Evolutionary conservation across 1,284 basidiomycete species (phyloP).

Genomic region (Moesziomyces antarcticus): DNA sequence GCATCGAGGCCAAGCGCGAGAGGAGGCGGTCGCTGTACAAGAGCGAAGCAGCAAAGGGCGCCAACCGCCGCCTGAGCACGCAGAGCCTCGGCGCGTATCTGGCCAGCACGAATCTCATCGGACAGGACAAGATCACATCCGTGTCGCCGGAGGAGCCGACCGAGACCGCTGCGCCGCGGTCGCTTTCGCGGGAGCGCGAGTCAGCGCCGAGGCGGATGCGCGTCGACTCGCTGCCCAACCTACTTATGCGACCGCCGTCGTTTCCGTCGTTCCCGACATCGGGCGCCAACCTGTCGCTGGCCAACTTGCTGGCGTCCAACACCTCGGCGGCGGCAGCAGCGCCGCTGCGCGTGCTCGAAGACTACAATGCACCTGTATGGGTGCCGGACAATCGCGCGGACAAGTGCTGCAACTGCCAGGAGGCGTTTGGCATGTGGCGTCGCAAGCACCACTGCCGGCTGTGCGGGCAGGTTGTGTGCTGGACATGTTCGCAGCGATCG

Average conservation of each 20-base stretch:
- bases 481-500: conserved; percentile 72
- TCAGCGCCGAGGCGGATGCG: conserved; percentile 20
- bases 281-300: conserved; percentile 32
- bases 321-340: conserved; percentile 12
- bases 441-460: conserved; percentile 89
- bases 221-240: conserved; percentile 38
- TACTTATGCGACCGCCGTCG: conserved; percentile 43
- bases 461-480: conserved; percentile 88
- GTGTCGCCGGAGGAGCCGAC: conserved; percentile 8
- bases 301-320: conserved; percentile 32
- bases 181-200: conserved; percentile 18
- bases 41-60: conserved; percentile 26
- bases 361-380: conserved; percentile 92
- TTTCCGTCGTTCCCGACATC: conserved; percentile 34
- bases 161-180: conserved; percentile 9
- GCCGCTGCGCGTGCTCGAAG: conserved; percentile 73
- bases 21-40: conserved; percentile 34
- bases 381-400: conserved; percentile 84
- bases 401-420: conserved; percentile 83
- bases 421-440: conserved; percentile 81
- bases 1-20: conserved; percentile 58
- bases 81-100: conserved; percentile 51
- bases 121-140: conserved; percentile 21
- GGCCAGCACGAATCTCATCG: conserved; percentile 29
- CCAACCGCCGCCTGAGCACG: conserved; percentile 37